Evolutionary conservation across 805 yeast species (phyloP).

Genomic region (Jamesozyma lodderae): DNA sequence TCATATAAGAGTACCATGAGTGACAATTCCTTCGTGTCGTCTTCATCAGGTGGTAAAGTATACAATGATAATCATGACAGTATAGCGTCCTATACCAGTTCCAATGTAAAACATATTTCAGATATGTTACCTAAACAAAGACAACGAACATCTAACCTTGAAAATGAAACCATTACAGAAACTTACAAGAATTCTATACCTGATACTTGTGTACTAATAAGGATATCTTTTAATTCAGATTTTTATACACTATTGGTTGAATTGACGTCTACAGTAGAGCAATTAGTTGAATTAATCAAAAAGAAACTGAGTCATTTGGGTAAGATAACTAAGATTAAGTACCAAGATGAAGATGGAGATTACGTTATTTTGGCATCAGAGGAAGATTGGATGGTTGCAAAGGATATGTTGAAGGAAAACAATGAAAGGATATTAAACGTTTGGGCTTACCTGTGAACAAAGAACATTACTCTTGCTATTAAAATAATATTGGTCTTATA

Average conservation of each 20-base stretch:
- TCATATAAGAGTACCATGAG: constrained; percentile 25
- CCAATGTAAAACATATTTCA: constrained; percentile 21
- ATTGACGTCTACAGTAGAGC: constrained; percentile 39
- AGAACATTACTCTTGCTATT: background rate
- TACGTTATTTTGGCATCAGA: constrained; percentile 74
- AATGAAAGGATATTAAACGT: constrained; percentile 40
- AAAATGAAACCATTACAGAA: constrained; percentile 33
- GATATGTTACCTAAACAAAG: constrained; percentile 22
- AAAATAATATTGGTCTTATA: background rate
- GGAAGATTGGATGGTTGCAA: constrained; percentile 83
- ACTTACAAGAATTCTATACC: constrained; percentile 33
- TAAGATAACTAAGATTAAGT: constrained; percentile 48
- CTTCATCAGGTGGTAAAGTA: constrained; percentile 13
- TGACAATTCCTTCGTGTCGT: constrained; percentile 20
- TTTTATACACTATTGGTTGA: constrained; percentile 62
- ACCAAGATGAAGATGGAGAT: constrained; percentile 94
- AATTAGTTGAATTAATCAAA: constrained; percentile 49
- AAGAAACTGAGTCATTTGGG: constrained; percentile 49
- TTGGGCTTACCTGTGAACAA: constrained; percentile 27
- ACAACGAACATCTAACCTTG: constrained; percentile 15
- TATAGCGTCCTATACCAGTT: constrained; percentile 18
- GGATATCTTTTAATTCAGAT: constrained; percentile 37
- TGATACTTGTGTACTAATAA: constrained; percentile 32
- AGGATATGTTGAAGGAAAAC: constrained; percentile 52
- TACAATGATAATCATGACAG: constrained; percentile 18